A percentile compares a stretch with the other conserved stretches of the same genome.
These are phyloP conservation scores for Parsonsia alboflavescens DNA, from an alignment of 257 asterid species.

Conservation along the genomic window DNA sequence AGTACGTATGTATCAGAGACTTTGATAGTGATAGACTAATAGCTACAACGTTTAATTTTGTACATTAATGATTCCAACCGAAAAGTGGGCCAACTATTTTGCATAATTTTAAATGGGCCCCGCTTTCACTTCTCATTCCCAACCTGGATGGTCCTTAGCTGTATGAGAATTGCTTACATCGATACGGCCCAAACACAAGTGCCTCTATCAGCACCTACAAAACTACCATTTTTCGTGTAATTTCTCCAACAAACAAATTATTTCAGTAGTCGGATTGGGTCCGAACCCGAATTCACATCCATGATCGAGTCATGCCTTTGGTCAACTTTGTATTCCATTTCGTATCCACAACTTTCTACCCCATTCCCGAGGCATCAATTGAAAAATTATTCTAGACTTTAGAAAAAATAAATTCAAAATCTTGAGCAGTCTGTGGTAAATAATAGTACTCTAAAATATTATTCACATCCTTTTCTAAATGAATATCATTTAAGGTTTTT, in stretches of 20 bases:
- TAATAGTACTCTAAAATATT: too few species aligned
- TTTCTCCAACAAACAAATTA: too few species aligned
- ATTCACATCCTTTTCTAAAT: too few species aligned
- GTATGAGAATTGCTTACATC: constrained; percentile 3
- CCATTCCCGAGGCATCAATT: background rate
- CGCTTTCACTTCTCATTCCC: background rate
- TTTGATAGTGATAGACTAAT: background rate
- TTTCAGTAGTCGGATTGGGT: background rate
- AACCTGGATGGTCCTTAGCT: constrained; percentile 39
- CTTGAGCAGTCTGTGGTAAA: background rate
- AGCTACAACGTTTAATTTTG: constrained; percentile 11
- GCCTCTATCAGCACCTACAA: too few species aligned
- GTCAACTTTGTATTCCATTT: background rate
- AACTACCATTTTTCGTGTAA: background rate
- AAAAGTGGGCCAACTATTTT: constrained; percentile 16
- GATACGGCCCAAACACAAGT: constrained; percentile 2
- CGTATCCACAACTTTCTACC: background rate
- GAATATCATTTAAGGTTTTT: too few species aligned
- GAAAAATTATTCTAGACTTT: too few species aligned
- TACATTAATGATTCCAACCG: constrained; percentile 22
- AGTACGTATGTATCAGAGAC: too few species aligned
- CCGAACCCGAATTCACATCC: too few species aligned
- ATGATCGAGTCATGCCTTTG: background rate
- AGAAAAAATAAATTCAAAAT: background rate
- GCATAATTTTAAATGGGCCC: constrained; percentile 17